These are phyloP conservation scores for Fulvia fulva DNA, from an alignment of 2,329 filamentous ascomycete genomes.

Conservation along the genomic window DNA sequence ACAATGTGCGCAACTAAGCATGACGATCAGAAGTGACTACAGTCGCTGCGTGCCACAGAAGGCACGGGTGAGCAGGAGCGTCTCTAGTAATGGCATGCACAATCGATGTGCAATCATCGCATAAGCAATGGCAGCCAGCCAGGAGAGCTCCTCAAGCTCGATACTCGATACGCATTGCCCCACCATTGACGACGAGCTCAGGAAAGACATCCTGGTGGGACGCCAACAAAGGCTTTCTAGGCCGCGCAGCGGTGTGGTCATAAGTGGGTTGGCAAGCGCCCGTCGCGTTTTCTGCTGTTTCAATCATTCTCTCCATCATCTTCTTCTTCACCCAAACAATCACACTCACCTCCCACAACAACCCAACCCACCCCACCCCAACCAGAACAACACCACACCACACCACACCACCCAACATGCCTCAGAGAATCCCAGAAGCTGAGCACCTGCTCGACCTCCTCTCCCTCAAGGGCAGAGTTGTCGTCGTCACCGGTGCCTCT, in stretches of 20 bases:
- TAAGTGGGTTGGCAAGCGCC: not conserved
- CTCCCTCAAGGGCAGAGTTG: slow-evolving; percentile 52
- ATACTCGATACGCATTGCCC: not conserved
- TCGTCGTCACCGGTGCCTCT: slow-evolving; percentile 51
- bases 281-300: not conserved
- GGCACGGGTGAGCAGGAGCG: not conserved
- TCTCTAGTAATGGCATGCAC: not conserved
- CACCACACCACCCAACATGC: slow-evolving; percentile 38
- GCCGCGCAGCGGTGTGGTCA: not conserved
- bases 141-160: not conserved
- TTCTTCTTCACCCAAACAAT: not conserved
- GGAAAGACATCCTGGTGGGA: not conserved
- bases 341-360: not conserved
- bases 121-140: slow-evolving; percentile 7
- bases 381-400: too few relatives aligned
- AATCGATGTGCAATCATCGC: slow-evolving; percentile 1
- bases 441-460: slow-evolving; percentile 55
- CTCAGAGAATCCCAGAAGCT: slow-evolving; percentile 55
- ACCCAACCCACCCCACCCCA: not conserved
- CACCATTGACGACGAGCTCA: not conserved
- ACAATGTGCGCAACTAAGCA: not conserved
- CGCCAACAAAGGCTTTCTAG: not conserved
- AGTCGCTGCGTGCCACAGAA: not conserved
- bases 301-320: not conserved
- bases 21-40: not conserved